A percentile compares a stretch with the other conserved stretches of the same genome.
These are phyloP conservation scores for Paramarasmius palmivorus DNA, from an alignment of 1,284 basidiomycete species.

Conservation along the genomic window DNA sequence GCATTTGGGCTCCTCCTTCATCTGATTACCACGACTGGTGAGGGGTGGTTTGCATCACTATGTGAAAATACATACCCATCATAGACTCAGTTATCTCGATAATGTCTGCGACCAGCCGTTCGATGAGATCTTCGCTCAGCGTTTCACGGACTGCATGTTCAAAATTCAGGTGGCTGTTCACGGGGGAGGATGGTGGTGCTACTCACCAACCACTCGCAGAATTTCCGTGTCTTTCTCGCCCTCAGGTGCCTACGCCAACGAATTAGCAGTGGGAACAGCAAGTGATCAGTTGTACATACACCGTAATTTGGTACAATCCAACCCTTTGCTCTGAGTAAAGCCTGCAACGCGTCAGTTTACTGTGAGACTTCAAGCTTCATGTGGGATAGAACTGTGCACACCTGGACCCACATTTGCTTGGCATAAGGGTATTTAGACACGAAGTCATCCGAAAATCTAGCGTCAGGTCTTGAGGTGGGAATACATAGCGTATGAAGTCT, in stretches of 20 bases:
- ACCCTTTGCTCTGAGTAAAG: conserved; percentile 52
- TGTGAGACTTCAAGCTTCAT: not conserved
- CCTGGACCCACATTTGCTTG: conserved; percentile 65
- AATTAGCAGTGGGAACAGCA: not conserved
- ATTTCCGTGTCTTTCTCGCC: conserved; percentile 56
- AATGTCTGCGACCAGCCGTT: conserved; percentile 44
- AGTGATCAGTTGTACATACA: conserved; percentile 18
- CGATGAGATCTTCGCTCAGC: conserved; percentile 46
- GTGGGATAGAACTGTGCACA: conserved; percentile 9
- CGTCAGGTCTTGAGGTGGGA: not conserved
- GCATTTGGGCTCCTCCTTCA: conserved; percentile 9
- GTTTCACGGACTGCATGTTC: conserved; percentile 50
- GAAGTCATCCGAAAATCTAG: conserved; percentile 56
- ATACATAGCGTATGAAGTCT: not conserved
- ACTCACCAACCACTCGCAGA: conserved; percentile 56
- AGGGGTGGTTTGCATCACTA: not conserved
- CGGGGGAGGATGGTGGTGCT: not conserved
- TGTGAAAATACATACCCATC: conserved; percentile 28
- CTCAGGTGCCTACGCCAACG: conserved; percentile 39
- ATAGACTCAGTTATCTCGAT: conserved; percentile 40
- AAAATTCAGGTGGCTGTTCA: not conserved
- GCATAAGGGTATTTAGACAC: conserved; percentile 52
- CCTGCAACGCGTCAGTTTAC: conserved; percentile 27
- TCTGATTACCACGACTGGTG: not conserved
- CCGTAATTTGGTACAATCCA: conserved; percentile 70